phyloP scores from a whole-genome alignment of 371 early-diverging fungal species.

The Coemansia sp. region DNA sequence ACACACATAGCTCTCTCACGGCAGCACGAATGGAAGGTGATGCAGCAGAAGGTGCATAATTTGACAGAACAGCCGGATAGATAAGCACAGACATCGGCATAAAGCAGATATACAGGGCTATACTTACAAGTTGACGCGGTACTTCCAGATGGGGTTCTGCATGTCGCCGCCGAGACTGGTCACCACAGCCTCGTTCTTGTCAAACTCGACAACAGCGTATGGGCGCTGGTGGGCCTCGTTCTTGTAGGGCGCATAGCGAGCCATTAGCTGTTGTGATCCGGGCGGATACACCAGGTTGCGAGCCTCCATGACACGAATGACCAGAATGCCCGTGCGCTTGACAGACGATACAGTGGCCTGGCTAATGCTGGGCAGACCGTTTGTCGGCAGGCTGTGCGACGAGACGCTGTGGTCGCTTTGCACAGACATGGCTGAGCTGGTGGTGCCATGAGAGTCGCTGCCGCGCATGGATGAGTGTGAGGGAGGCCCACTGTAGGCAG shows the following conservation, averaged over 20 bases:
- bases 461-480: background rate
- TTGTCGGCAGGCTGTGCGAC: constrained; percentile 31
- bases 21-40: background rate
- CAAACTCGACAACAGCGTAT: constrained; percentile 89
- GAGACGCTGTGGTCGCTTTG: constrained; percentile 15
- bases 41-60: background rate
- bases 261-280: constrained; percentile 57
- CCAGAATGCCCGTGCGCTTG: constrained; percentile 66
- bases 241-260: constrained; percentile 69
- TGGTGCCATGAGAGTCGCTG: constrained; percentile 16
- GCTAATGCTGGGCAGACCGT: constrained; percentile 47
- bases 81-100: background rate
- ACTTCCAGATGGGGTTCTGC: constrained; percentile 77
- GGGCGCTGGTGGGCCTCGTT: constrained; percentile 79
- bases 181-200: constrained; percentile 89
- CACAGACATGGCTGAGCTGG: constrained; percentile 21
- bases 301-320: constrained; percentile 82
- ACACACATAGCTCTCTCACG: background rate
- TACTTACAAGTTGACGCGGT: constrained; percentile 87
- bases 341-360: constrained; percentile 34
- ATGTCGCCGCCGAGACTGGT: constrained; percentile 77
- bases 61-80: background rate
- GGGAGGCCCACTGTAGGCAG: constrained; percentile 17
- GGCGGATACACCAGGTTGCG: constrained; percentile 66
- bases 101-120: background rate